phyloP scores from a whole-genome alignment of 2,329 filamentous ascomycete species.

The Cadophora luteo-olivacea region DNA sequence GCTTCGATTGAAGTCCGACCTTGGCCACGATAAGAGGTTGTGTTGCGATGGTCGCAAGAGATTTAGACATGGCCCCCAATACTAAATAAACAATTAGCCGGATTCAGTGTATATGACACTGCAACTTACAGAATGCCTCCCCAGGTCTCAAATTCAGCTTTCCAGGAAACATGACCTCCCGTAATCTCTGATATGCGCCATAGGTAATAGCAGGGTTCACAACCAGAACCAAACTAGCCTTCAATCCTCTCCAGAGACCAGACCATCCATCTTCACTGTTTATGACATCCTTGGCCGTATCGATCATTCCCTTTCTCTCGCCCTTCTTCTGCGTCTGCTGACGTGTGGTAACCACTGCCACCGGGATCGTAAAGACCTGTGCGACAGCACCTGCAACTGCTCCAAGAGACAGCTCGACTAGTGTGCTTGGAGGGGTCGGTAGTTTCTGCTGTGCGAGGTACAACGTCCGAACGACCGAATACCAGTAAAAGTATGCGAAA shows the following conservation, averaged over 20 bases:
- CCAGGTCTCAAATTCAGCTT: conserved; percentile 77
- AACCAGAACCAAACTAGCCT: conserved; percentile 93
- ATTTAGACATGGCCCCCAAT: conserved; percentile 91
- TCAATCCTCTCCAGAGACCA: conserved; percentile 93
- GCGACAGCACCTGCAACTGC: conserved; percentile 89
- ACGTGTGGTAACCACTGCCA: conserved; percentile 92
- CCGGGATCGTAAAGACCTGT: conserved; percentile 95
- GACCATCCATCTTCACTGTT: conserved; percentile 87
- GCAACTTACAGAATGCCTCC: conserved; percentile 80
- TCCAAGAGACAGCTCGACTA: conserved; percentile 82
- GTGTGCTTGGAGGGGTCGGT: conserved; percentile 73
- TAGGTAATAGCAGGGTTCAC: conserved; percentile 98
- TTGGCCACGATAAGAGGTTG: conserved; percentile 98
- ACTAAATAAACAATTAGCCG: conserved; percentile 56
- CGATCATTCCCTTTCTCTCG: conserved; percentile 85
- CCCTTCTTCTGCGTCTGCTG: conserved; percentile 90
- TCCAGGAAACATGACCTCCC: conserved; percentile 77
- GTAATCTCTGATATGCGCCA: conserved; percentile 90
- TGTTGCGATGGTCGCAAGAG: conserved; percentile 87
- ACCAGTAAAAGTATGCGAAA: conserved; percentile 99
- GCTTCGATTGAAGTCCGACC: conserved; percentile 92
- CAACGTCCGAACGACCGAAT: conserved; percentile 82
- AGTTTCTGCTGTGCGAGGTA: conserved; percentile 70
- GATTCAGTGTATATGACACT: not conserved
- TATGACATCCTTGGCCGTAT: conserved; percentile 88